Conservation (phyloP, 768 basidiomycete species). For the Leccinellum rugosiceps region DNA sequence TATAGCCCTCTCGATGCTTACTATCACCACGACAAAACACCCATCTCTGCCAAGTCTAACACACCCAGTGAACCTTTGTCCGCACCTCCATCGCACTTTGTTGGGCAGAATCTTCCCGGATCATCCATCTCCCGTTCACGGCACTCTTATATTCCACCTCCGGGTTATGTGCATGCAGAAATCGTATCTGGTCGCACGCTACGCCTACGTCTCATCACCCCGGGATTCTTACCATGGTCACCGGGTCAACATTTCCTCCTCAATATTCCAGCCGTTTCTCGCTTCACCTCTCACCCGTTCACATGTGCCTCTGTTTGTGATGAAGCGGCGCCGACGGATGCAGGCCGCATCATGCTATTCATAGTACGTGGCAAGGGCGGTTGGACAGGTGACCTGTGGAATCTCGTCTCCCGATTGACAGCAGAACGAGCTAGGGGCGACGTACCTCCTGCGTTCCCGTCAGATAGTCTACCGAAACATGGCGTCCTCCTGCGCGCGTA, state of each 20-base stretch:
- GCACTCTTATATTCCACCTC: slow-evolving; percentile 47
- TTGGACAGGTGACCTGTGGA: slow-evolving; percentile 66
- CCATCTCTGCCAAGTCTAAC: not conserved
- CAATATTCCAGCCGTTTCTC: slow-evolving; percentile 60
- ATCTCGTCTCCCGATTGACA: slow-evolving; percentile 41
- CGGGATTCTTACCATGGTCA: slow-evolving; percentile 58
- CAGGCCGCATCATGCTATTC: slow-evolving; percentile 57
- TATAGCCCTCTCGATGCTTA: slow-evolving; percentile 26
- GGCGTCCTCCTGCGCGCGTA: slow-evolving; percentile 55
- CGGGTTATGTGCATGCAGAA: slow-evolving; percentile 66
- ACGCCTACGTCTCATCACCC: slow-evolving; percentile 60
- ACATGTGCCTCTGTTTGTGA: slow-evolving; percentile 64
- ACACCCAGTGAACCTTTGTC: not conserved
- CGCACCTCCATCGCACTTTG: not conserved
- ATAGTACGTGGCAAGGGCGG: slow-evolving; percentile 69
- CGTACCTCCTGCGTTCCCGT: not conserved
- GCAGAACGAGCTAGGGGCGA: slow-evolving; percentile 34
- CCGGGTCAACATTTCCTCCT: slow-evolving; percentile 80
- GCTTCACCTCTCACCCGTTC: slow-evolving; percentile 67
- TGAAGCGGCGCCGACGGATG: slow-evolving; percentile 38
- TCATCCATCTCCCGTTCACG: not conserved
- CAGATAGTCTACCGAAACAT: slow-evolving; percentile 31
- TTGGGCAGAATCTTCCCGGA: not conserved
- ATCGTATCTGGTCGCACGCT: slow-evolving; percentile 68
- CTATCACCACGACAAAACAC: slow-evolving; percentile 13